A percentile compares a stretch with the other conserved stretches of the same genome.
Evolutionary conservation across 1,139 yeast species (phyloP).

Genomic region (Kluyveromyces marxianus): DNA sequence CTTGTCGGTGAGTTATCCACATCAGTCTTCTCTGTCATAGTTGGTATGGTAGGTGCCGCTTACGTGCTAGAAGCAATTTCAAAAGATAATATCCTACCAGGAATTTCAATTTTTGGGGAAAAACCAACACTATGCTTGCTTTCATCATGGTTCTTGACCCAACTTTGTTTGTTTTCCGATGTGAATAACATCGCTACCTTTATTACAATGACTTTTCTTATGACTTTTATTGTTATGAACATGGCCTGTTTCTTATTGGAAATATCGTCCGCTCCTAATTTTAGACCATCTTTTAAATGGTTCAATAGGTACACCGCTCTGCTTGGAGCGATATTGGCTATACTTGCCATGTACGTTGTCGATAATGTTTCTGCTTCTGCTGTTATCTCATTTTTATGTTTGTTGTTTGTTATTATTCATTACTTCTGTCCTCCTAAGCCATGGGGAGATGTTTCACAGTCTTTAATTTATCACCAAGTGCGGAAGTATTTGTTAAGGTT

Average conservation of each 20-base stretch:
- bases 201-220: constrained; percentile 91
- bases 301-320: constrained; percentile 79
- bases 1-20: constrained; percentile 88
- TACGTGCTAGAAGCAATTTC: constrained; percentile 86
- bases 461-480: constrained; percentile 90
- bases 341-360: constrained; percentile 85
- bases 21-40: constrained; percentile 81
- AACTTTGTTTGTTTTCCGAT: constrained; percentile 76
- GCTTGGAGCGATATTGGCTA: constrained; percentile 60
- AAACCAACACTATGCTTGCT: constrained; percentile 59
- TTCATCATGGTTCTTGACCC: constrained; percentile 76
- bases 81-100: constrained; percentile 77
- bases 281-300: constrained; percentile 86
- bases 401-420: constrained; percentile 71
- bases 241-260: constrained; percentile 84
- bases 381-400: constrained; percentile 56
- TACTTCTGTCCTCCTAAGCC: constrained; percentile 89
- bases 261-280: constrained; percentile 91
- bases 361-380: constrained; percentile 83
- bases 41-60: constrained; percentile 94
- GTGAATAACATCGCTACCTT: constrained; percentile 90
- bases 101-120: constrained; percentile 51
- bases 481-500: constrained; percentile 77
- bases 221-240: constrained; percentile 92
- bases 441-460: constrained; percentile 97